Base-by-base conservation (phyloP, 169 alveolate species). In the Pseudocohnilembus persalinus region DNA sequence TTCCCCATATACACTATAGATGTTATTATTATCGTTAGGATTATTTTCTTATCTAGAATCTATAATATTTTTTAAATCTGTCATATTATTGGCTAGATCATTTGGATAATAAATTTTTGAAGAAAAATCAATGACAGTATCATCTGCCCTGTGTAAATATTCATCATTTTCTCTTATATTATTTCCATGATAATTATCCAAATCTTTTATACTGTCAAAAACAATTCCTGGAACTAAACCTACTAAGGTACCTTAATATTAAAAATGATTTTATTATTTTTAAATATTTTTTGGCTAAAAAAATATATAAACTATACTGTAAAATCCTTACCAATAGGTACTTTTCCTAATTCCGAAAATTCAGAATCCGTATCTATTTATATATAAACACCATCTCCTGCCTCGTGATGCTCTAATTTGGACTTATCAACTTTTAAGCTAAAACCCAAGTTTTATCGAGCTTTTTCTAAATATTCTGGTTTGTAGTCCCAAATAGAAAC, bases 211-310 rank as follows among this genome's bases (percentile, higher is more conserved):
- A 76, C 74, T 74, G 20, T 86, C 90, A 80, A 73, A 81, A 16
- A 86, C 65, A 6, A 86, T 76, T 4, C 87, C 87, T 74, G 85
- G 83, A n/a, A 86, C 75, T 32, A 86, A 80, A 0, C 90, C 90
- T 64, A 81, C 75, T 1, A 86, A 74, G 26, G 74, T 80, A 28
- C 87, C 90, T n/a, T 11, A 11, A 49, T 20, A 49, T 4, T 11
- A 49, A 49, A 49, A 20, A 49, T 11, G 68, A 20, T 11, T 49
- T 49, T 20, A 49, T 49, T 49, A 11, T 11, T 11, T 11, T 49
- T 49, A 49, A 49, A 49, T 49, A 49, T 49, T 49, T 49, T 20
- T 11, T 49, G 4, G 4, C 20, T n/a, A n/a, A n/a, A n/a, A n/a
- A n/a, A n/a, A n/a, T n/a, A n/a, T n/a, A n/a, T n/a, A n/a, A n/a